Evolutionary conservation across 495 filamentous ascomycete genomes (phyloP).

Genomic region (Penicillium desertorum): DNA sequence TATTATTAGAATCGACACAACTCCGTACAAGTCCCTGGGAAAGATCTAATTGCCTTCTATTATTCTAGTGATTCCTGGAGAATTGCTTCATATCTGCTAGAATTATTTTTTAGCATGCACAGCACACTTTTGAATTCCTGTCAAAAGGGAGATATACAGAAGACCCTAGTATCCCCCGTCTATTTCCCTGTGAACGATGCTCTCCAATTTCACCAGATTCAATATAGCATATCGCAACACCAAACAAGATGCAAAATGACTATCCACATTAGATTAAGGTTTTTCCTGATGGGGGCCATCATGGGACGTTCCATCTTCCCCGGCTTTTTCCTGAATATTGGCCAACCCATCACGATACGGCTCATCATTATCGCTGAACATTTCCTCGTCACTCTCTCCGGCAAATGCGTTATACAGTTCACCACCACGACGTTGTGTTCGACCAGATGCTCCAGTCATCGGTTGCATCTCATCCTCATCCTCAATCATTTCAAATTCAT

Average conservation of each 20-base stretch:
- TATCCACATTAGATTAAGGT: slow-evolving; percentile 14
- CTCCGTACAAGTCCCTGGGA: not conserved
- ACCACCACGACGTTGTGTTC: slow-evolving; percentile 61
- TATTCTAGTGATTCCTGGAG: not conserved
- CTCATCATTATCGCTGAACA: slow-evolving; percentile 60
- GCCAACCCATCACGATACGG: slow-evolving; percentile 40
- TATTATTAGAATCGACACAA: not conserved
- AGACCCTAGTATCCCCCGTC: not conserved
- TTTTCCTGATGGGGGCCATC: slow-evolving; percentile 22
- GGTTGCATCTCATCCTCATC: slow-evolving; percentile 73
- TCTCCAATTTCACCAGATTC: not conserved
- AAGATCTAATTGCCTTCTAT: not conserved
- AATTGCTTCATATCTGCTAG: not conserved
- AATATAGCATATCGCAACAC: slow-evolving; percentile 12
- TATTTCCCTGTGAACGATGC: slow-evolving; percentile 1
- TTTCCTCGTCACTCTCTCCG: slow-evolving; percentile 70
- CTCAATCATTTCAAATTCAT: slow-evolving; percentile 91
- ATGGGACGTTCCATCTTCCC: slow-evolving; percentile 20
- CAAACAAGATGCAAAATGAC: slow-evolving; percentile 14
- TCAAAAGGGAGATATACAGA: slow-evolving; percentile 11
- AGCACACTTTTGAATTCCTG: not conserved
- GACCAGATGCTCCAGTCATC: slow-evolving; percentile 37
- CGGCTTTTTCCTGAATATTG: slow-evolving; percentile 26
- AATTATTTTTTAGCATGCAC: slow-evolving; percentile 8
- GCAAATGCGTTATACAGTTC: slow-evolving; percentile 96